These are phyloP conservation scores for Zasmidium cellare DNA, from an alignment of 2,329 filamentous ascomycete genomes.

Conservation along the genomic window DNA sequence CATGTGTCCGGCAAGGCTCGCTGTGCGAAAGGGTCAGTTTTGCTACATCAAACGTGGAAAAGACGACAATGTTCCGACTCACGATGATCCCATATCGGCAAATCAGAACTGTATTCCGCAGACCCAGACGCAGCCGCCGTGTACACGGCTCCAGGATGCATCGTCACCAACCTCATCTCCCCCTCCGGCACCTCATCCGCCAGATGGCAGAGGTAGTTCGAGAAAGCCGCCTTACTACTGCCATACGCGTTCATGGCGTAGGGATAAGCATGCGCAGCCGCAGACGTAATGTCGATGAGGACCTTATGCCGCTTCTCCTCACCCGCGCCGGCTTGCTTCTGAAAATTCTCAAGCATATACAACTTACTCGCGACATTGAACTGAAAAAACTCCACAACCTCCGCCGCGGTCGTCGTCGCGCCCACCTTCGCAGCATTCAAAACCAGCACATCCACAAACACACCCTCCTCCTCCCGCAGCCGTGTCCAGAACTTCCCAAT, in stretches of 20 bases:
- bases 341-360: constrained; percentile 7
- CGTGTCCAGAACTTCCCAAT: constrained; percentile 4
- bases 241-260: constrained; percentile 10
- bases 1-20: constrained; percentile 6
- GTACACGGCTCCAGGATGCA: constrained; percentile 11
- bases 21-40: background rate
- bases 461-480: background rate
- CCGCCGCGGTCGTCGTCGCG: constrained; percentile 1
- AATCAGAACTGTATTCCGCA: background rate
- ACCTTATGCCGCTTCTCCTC: background rate
- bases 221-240: constrained; percentile 6
- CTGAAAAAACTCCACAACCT: constrained; percentile 9
- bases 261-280: constrained; percentile 3
- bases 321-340: background rate
- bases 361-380: constrained; percentile 8
- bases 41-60: background rate
- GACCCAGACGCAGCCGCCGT: background rate
- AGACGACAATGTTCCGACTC: background rate
- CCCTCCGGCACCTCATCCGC: constrained; percentile 4
- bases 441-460: constrained; percentile 6
- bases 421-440: constrained; percentile 4
- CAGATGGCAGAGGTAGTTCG: constrained; percentile 11
- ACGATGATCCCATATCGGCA: constrained; percentile 6
- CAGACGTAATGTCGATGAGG: constrained; percentile 10
- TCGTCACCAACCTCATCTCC: constrained; percentile 6